Evolutionary conservation across 441 rosid genomes (phyloP), one percentile per base, ranked within the genome.

Genomic region (Populus trichocarpa): DNA sequence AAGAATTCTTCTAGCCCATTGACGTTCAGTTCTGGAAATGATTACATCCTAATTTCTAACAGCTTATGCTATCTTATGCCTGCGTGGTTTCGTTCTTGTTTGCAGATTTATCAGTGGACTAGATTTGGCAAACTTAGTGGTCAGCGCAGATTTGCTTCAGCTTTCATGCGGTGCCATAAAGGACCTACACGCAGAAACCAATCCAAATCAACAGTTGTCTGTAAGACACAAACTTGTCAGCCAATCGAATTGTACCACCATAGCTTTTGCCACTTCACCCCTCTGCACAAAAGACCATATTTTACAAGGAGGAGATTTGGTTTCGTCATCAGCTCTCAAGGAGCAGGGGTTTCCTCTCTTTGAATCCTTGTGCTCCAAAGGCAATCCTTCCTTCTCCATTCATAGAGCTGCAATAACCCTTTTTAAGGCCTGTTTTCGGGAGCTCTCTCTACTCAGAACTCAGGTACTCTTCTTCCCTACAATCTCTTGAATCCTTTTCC

Each of bases 181-280:
- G 26, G 42, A 82, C 73, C 69, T 84, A 71, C 69, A 79, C 22
- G 4, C 33, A 14, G 83, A 81, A 66, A 25, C 46, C 75, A 63
- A 57, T 73, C 76, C 3, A 66, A n/a, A 40, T 76, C 83, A 75
- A 67, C 35, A 12, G n/a, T 72, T 71, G 38, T 46, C n/a, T 9
- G 57, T 88, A 4, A 83, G 72, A 81, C 70, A 42, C 75, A 61
- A 59, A 72, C 70, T 66, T 70, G 68, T 46, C 63, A 8, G 18
- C 38, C 76, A 79, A 35, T 11, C 28, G 1, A 80, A 80, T 2
- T 77, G 3, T 57, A 81, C 75, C 1, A 6, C 87, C 69, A 76
- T 88, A 12, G 94, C 87, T 67, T 91, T 94, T 63, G 83, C 25
- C 3, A 76, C 86, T 25, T 80, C 88, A 7, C 79, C 85, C 18